Evolutionary conservation across 352 stramenopile genomes (phyloP).

Genomic region (Aphanomyces stellatus): DNA sequence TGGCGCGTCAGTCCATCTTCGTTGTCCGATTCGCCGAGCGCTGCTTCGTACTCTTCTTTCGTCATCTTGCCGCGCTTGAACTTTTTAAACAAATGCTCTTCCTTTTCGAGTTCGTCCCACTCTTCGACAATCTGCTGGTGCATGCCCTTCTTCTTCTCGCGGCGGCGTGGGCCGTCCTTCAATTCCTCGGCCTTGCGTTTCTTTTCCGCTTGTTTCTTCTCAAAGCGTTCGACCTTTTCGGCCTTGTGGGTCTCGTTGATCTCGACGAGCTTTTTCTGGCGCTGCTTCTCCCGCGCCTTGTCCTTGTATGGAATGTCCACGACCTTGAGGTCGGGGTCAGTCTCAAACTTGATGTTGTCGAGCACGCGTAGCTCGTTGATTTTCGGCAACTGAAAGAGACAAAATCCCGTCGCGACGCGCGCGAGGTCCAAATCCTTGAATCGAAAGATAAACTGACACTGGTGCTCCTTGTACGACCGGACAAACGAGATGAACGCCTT

Average conservation of each 20-base stretch:
- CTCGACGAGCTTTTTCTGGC: constrained; percentile 90
- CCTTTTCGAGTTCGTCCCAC: constrained; percentile 98
- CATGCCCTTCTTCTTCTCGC: constrained; percentile 94
- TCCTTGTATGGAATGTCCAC: constrained; percentile 93
- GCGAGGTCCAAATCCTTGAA: constrained; percentile 97
- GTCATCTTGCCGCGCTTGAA: constrained; percentile 97
- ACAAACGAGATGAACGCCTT: constrained; percentile 99
- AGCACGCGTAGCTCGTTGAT: constrained; percentile 81
- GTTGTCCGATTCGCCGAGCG: constrained; percentile 30
- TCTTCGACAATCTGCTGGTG: constrained; percentile 97
- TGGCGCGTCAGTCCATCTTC: constrained; percentile 22
- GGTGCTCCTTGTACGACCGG: constrained; percentile 98
- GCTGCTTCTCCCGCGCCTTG: constrained; percentile 92
- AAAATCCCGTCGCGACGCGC: constrained; percentile 80
- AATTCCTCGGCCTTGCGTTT: constrained; percentile 36
- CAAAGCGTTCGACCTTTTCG: constrained; percentile 30
- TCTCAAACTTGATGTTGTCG: constrained; percentile 78
- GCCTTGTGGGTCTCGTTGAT: constrained; percentile 65
- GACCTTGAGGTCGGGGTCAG: constrained; percentile 83
- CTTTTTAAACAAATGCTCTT: constrained; percentile 96
- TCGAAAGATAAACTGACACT: constrained; percentile 97
- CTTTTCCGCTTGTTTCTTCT: constrained; percentile 44
- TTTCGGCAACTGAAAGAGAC: constrained; percentile 71
- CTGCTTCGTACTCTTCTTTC: constrained; percentile 88
- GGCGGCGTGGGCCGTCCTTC: constrained; percentile 47